phyloP scores from a whole-genome alignment of 2,329 filamentous ascomycete genomes.

The Talaromyces sp. region DNA sequence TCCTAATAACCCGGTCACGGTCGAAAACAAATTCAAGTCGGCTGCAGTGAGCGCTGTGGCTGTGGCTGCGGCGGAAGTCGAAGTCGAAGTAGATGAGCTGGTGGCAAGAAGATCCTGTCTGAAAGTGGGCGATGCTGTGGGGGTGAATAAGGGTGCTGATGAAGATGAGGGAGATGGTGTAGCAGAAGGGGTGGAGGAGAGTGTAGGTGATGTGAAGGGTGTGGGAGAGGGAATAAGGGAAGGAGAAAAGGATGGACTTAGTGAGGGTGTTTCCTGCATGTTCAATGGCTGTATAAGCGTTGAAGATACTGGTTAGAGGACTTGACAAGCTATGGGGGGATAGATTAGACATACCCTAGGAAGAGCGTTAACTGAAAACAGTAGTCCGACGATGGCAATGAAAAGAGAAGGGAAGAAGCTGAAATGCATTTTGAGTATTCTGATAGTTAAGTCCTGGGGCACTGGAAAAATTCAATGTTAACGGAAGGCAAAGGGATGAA shows the following conservation, averaged over 20 bases:
- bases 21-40: not conserved
- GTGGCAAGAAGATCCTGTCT: too few relatives aligned
- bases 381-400: not conserved
- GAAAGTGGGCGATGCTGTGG: not conserved
- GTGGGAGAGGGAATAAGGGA: not conserved
- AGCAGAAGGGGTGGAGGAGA: not conserved
- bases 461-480: not conserved
- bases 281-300: not conserved
- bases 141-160: not conserved
- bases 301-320: not conserved
- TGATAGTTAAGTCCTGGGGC: not conserved
- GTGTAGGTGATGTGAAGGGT: not conserved
- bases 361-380: slow-evolving; percentile 3
- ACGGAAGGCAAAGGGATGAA: too few relatives aligned
- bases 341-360: slow-evolving; percentile 2
- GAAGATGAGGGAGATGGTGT: not conserved
- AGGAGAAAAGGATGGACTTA: not conserved
- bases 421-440: not conserved
- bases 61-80: not conserved
- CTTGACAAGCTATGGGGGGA: not conserved
- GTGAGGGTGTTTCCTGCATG: not conserved
- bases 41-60: not conserved
- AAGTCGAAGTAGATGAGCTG: not conserved
- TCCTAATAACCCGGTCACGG: not conserved
- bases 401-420: not conserved